Percentiles rank a stretch among this genome's conserved stretches.
phyloP scores from a whole-genome alignment of 2,329 filamentous ascomycete genomes.

The Diaporthe sp. region DNA sequence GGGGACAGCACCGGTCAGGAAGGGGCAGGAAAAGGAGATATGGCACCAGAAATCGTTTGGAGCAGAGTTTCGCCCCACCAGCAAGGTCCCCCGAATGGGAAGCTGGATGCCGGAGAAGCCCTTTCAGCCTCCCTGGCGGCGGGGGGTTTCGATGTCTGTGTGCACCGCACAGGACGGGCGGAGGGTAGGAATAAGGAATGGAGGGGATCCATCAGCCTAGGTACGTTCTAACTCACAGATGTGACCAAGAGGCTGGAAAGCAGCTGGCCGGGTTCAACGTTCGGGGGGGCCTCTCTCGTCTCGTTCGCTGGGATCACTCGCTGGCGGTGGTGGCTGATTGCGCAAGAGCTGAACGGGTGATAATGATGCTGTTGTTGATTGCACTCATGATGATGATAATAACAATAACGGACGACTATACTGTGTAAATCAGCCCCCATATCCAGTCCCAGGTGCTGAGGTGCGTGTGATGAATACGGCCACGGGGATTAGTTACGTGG shows the following conservation, averaged over 20 bases:
- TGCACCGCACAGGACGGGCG: background rate
- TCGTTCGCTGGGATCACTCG: background rate
- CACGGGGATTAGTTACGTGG: background rate
- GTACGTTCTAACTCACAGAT: conserved; percentile 1
- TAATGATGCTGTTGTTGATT: conserved; percentile 1
- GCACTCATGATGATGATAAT: conserved; percentile 12
- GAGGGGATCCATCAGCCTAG: conserved; percentile 4
- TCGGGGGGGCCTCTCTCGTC: background rate
- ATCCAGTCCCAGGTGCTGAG: background rate
- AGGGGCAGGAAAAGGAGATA: conserved; percentile 5
- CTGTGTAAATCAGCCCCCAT: background rate
- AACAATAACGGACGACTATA: background rate
- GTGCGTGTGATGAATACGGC: background rate
- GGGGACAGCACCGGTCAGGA: background rate
- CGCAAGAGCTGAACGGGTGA: background rate
- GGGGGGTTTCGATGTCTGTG: conserved; percentile 9
- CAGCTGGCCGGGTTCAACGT: background rate
- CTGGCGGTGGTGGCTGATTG: background rate
- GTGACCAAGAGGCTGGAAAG: background rate
- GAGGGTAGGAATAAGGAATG: conserved; percentile 24
- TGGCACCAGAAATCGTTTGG: conserved; percentile 6
- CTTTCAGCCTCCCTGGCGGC: background rate
- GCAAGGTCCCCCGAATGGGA: conserved; percentile 1
- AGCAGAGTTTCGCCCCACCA: conserved; percentile 6
- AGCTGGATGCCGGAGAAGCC: conserved; percentile 10